phyloP scores from a whole-genome alignment of 1,139 yeast genomes.

The Suhomyces panamericanus region DNA sequence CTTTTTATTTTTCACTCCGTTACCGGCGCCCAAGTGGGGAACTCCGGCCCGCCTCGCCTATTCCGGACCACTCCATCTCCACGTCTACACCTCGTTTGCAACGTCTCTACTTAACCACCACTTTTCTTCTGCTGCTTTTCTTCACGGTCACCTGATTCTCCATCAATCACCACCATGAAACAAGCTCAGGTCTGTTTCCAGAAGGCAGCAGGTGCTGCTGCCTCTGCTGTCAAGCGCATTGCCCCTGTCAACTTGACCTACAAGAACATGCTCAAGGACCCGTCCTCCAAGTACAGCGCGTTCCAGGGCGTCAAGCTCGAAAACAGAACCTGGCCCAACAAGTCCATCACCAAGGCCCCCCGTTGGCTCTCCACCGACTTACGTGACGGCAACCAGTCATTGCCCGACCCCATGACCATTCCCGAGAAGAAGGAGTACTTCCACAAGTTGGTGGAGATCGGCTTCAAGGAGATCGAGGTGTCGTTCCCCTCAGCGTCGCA shows the following conservation, averaged over 20 bases:
- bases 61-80: not conserved
- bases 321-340: slow-evolving; percentile 46
- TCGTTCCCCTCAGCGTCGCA: slow-evolving; percentile 52
- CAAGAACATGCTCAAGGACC: slow-evolving; percentile 41
- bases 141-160: not conserved
- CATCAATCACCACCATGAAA: slow-evolving; percentile 21
- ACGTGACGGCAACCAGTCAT: slow-evolving; percentile 51
- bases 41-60: not conserved
- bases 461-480: slow-evolving; percentile 52
- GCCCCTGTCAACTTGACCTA: slow-evolving; percentile 17
- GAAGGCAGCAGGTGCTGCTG: slow-evolving; percentile 22
- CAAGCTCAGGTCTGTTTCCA: slow-evolving; percentile 26
- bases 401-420: slow-evolving; percentile 52
- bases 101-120: not conserved
- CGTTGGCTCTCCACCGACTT: slow-evolving; percentile 53
- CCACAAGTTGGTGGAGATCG: slow-evolving; percentile 45
- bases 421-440: slow-evolving; percentile 47
- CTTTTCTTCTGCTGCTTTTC: not conserved
- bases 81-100: not conserved
- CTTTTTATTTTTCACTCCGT: not conserved
- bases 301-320: slow-evolving; percentile 41
- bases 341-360: slow-evolving; percentile 42
- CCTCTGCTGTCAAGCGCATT: slow-evolving; percentile 13
- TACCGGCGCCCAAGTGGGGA: not conserved
- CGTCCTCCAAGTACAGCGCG: slow-evolving; percentile 41